Conservation (phyloP, 495 filamentous ascomycete species). For the Penicillium bovifimosum region DNA sequence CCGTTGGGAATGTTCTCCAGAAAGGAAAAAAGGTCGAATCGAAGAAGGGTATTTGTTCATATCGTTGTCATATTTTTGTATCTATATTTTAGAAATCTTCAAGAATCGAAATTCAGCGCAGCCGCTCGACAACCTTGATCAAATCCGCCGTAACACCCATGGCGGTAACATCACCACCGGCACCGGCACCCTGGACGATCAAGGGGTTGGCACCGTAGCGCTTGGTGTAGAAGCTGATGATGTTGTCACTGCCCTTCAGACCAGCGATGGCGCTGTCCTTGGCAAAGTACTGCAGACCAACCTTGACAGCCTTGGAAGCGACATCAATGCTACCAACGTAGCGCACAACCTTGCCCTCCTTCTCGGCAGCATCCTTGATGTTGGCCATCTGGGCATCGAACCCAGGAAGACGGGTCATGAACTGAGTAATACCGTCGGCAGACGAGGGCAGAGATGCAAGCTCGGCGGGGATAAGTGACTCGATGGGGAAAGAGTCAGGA, state of each 20-base stretch:
- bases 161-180: slow-evolving; percentile 90
- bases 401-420: slow-evolving; percentile 66
- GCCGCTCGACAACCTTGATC: slow-evolving; percentile 67
- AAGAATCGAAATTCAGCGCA: slow-evolving; percentile 18
- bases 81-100: background rate
- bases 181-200: slow-evolving; percentile 91
- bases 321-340: slow-evolving; percentile 94
- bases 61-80: background rate
- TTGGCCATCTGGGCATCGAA: slow-evolving; percentile 83
- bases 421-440: slow-evolving; percentile 56
- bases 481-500: slow-evolving; percentile 81
- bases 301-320: slow-evolving; percentile 66
- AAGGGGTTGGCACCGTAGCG: slow-evolving; percentile 84
- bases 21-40: no score
- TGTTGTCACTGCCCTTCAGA: slow-evolving; percentile 94
- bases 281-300: slow-evolving; percentile 83
- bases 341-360: slow-evolving; percentile 82
- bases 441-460: slow-evolving; percentile 68
- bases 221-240: slow-evolving; percentile 96
- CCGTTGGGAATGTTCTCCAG: no score
- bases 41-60: background rate
- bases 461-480: slow-evolving; percentile 81
- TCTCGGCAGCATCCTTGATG: slow-evolving; percentile 69
- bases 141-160: slow-evolving; percentile 92
- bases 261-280: slow-evolving; percentile 81